phyloP scores from a whole-genome alignment of 2,329 filamentous ascomycete species.

The Metarhizium rileyi region DNA sequence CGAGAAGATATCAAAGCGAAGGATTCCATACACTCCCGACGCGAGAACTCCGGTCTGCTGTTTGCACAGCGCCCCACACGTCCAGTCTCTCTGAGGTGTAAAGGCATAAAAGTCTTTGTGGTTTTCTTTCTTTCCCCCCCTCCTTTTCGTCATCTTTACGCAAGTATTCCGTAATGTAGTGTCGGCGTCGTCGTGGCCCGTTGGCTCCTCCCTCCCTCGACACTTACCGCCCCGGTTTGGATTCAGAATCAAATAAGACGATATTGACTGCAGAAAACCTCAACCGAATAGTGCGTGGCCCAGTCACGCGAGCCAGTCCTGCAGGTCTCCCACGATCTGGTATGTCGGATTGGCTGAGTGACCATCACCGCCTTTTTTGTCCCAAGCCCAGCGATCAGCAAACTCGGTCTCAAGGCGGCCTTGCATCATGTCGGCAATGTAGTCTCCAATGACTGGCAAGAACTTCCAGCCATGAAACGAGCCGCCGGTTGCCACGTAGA shows the following conservation, averaged over 20 bases:
- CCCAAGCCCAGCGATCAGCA: conserved; percentile 35
- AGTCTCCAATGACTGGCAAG: conserved; percentile 51
- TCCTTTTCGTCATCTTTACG: not conserved
- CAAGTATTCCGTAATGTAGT: not conserved
- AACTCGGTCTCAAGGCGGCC: conserved; percentile 29
- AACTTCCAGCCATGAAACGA: conserved; percentile 60
- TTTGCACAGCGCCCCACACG: not conserved
- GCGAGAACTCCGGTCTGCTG: not conserved
- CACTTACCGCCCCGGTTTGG: not conserved
- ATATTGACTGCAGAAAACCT: not conserved
- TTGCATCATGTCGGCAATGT: conserved; percentile 41
- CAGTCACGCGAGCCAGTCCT: conserved; percentile 25
- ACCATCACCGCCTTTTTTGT: conserved; percentile 30
- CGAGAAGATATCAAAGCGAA: not conserved
- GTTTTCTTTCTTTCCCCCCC: not conserved
- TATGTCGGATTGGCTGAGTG: conserved; percentile 33
- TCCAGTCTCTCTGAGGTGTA: not conserved
- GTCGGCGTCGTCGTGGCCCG: not conserved
- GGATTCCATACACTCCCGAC: not conserved
- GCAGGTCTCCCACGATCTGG: conserved; percentile 29
- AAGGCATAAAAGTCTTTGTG: not conserved
- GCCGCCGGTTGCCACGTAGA: conserved; percentile 52
- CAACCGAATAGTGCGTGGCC: not conserved
- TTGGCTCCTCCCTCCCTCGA: not conserved
- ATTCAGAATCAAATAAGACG: too few relatives aligned